Percentiles rank a stretch among this genome's conserved stretches.
phyloP scores from a whole-genome alignment of 1,284 basidiomycete genomes.

The Neonothopanus nambi region DNA sequence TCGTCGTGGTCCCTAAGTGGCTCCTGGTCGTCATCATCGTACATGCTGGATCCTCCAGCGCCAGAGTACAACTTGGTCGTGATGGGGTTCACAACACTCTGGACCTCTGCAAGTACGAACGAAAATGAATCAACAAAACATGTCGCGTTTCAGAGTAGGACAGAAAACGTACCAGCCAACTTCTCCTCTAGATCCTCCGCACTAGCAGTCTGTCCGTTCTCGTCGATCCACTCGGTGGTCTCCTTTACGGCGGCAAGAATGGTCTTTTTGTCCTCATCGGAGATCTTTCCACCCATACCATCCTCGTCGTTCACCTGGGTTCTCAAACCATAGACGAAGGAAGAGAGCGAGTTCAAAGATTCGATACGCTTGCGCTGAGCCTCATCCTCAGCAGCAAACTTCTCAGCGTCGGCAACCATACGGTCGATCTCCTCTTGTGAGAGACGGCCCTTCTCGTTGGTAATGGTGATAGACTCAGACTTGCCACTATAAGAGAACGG shows the following conservation, averaged over 20 bases:
- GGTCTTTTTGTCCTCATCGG: conserved; percentile 87
- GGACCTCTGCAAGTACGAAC: conserved; percentile 57
- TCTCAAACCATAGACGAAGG: conserved; percentile 84
- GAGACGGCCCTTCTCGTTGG: conserved; percentile 84
- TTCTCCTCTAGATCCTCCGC: conserved; percentile 94
- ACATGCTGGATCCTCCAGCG: conserved; percentile 36
- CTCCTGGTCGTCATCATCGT: conserved; percentile 55
- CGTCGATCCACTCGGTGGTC: conserved; percentile 89
- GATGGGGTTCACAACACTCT: conserved; percentile 72
- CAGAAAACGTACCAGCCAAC: conserved; percentile 48
- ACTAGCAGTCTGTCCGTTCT: conserved; percentile 73
- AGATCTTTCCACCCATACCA: conserved; percentile 89
- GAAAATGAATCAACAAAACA: conserved; percentile 10
- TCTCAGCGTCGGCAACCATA: conserved; percentile 92
- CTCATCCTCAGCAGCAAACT: conserved; percentile 86
- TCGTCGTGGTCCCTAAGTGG: conserved; percentile 66
- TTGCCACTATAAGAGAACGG: conserved; percentile 60
- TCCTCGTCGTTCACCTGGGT: conserved; percentile 84
- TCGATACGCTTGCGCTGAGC: conserved; percentile 88
- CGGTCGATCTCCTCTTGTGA: conserved; percentile 87
- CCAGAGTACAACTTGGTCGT: conserved; percentile 78
- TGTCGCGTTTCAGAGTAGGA: neutral
- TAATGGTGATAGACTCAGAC: conserved; percentile 86
- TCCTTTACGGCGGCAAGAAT: conserved; percentile 86
- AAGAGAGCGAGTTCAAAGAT: conserved; percentile 76